These are phyloP conservation scores for Lentinula novae-zelandiae DNA, from an alignment of 1,284 basidiomycete genomes.

Conservation along the genomic window DNA sequence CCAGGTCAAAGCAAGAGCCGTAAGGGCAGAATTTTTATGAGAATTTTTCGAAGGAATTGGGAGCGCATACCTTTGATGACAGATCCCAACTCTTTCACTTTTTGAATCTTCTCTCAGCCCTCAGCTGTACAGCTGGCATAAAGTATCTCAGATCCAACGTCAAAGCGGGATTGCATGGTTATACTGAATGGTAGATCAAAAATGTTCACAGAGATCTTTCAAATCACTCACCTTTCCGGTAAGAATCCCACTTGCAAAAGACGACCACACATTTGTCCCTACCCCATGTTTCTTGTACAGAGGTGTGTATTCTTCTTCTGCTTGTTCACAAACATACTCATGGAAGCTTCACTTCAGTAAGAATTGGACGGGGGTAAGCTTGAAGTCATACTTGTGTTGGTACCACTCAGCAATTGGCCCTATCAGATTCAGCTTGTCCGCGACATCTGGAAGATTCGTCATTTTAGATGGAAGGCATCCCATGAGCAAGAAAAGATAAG, in stretches of 20 bases:
- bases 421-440: too few relatives aligned
- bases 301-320: slow-evolving; percentile 76
- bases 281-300: slow-evolving; percentile 56
- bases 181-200: slow-evolving; percentile 27
- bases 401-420: too few relatives aligned
- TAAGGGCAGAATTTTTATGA: slow-evolving; percentile 12
- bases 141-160: slow-evolving; percentile 41
- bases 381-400: too few relatives aligned
- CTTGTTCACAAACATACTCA: slow-evolving; percentile 69
- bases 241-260: slow-evolving; percentile 67
- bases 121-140: slow-evolving; percentile 47
- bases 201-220: not conserved
- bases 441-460: too few relatives aligned
- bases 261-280: slow-evolving; percentile 72
- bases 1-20: slow-evolving; percentile 59
- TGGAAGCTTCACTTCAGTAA: not conserved
- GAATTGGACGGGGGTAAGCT: too few relatives aligned
- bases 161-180: slow-evolving; percentile 44
- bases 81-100: slow-evolving; percentile 64
- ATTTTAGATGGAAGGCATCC: too few relatives aligned
- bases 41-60: slow-evolving; percentile 3
- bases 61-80: slow-evolving; percentile 52
- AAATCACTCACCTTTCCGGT: slow-evolving; percentile 57
- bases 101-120: slow-evolving; percentile 63
- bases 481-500: too few relatives aligned